Conservation (phyloP, 306 rosid species). For the Mimosa pudica region DNA sequence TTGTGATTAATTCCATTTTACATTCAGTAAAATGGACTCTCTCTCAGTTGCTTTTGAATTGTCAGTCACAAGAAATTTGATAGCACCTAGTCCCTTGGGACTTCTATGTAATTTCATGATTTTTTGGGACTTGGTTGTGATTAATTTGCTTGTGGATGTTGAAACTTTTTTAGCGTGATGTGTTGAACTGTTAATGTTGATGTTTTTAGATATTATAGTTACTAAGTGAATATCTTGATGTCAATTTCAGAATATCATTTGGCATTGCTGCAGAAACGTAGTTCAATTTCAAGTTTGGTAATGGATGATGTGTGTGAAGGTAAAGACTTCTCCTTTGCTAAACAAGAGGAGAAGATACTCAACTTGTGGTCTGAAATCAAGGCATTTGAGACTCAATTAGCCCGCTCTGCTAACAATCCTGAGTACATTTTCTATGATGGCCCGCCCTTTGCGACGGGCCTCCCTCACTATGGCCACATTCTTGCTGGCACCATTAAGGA, state of each 20-base stretch:
- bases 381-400: slow-evolving; percentile 78
- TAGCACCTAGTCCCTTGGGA: too few relatives aligned
- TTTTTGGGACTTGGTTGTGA: too few relatives aligned
- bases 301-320: slow-evolving; percentile 96
- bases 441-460: slow-evolving; percentile 98
- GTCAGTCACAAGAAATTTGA: too few relatives aligned
- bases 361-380: slow-evolving; percentile 65
- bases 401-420: slow-evolving; percentile 61
- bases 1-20: too few relatives aligned
- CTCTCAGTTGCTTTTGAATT: too few relatives aligned
- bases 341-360: slow-evolving; percentile 73
- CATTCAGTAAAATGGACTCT: too few relatives aligned
- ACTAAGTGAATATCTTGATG: too few relatives aligned
- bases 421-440: slow-evolving; percentile 94
- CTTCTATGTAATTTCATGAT: too few relatives aligned
- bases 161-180: too few relatives aligned
- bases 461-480: slow-evolving; percentile 97
- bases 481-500: slow-evolving; percentile 96
- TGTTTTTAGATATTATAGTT: too few relatives aligned
- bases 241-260: neutral
- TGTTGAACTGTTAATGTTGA: too few relatives aligned
- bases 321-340: slow-evolving; percentile 78
- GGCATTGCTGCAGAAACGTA: neutral
- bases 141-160: too few relatives aligned
- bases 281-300: slow-evolving; percentile 14